Base-by-base conservation (phyloP, 805 yeast species). In the Starmerella bacillaris region DNA sequence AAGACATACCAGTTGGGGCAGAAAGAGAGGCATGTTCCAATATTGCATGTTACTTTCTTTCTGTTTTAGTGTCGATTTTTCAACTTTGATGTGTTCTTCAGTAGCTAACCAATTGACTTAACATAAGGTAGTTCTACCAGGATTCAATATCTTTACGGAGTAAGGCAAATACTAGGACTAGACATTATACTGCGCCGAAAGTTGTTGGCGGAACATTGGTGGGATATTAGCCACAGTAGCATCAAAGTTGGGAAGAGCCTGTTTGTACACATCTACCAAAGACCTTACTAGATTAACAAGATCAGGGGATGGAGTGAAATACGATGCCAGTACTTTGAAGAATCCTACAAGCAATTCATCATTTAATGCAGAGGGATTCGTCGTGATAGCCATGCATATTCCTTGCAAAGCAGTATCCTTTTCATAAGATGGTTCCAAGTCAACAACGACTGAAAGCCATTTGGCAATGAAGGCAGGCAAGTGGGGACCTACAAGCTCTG, bases 321-420 rank as follows among this genome's bases (percentile, higher is more conserved):
- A 55, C 9, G 43, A 38, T 2, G 53, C 50, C 14, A 50, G 41
- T 5, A 47, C 41, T 22, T 37, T 39, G 16, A 48, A 32, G n/a
- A 50, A 36, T 28, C 30, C 37, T 21, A 26, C 39, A 24, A 51
- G 43, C 14, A 55, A 55, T 41, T 61, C 68, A 21, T 58, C 53
- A 0, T 69, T 65, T 31, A 79, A 57, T 0, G 73, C 77, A 22
- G 66, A 63, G 2, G 93, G 93, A 48, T 76, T 74, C n/a, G 57
- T 52, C 24, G 64, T 63, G 14, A 86, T 60, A 21, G 73, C 67
- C 37, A 67, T 68, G 51, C 83, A 65, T 72, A 89, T 77, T 3
- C 98, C 98, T 46, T 65, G 65, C 51, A 78, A 80, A 2, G 92
- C 76, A 8, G 83, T 67, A 42, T 79, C 92, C 57, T 89, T 89